A percentile compares a stretch with the other conserved stretches of the same genome.
Conservation (phyloP, 2,329 filamentous ascomycete species). For the Emergomyces orientalis region DNA sequence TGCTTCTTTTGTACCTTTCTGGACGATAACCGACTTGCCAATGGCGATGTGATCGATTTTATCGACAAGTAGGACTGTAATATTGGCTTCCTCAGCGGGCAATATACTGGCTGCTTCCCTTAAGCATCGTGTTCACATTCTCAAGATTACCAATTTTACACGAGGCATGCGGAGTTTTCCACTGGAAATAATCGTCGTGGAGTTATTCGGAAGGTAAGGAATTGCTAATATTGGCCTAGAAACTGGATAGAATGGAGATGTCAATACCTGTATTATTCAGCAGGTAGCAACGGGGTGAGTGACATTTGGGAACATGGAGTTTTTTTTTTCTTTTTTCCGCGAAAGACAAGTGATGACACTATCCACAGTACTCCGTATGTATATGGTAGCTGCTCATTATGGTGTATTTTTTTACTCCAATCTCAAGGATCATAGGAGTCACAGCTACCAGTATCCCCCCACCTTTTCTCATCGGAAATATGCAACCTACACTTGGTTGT, state of each 20-base stretch:
- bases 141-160: background rate
- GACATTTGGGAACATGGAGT: too few relatives aligned
- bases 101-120: too few relatives aligned
- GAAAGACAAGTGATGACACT: too few relatives aligned
- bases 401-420: background rate
- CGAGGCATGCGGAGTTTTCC: background rate
- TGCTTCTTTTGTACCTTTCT: background rate
- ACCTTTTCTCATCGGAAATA: background rate
- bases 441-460: background rate
- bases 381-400: background rate
- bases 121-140: background rate
- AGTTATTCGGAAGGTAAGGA: too few relatives aligned
- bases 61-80: background rate
- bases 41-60: slow-evolving; percentile 1
- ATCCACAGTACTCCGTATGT: background rate
- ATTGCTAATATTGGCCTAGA: too few relatives aligned
- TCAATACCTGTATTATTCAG: too few relatives aligned
- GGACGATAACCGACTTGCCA: background rate
- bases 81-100: background rate
- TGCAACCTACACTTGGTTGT: background rate
- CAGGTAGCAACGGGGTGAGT: too few relatives aligned
- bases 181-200: too few relatives aligned
- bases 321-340: too few relatives aligned
- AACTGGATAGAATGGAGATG: too few relatives aligned
- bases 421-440: background rate